These are phyloP conservation scores for Aspergillus bridgeri DNA, from an alignment of 495 filamentous ascomycete species.

Conservation along the genomic window DNA sequence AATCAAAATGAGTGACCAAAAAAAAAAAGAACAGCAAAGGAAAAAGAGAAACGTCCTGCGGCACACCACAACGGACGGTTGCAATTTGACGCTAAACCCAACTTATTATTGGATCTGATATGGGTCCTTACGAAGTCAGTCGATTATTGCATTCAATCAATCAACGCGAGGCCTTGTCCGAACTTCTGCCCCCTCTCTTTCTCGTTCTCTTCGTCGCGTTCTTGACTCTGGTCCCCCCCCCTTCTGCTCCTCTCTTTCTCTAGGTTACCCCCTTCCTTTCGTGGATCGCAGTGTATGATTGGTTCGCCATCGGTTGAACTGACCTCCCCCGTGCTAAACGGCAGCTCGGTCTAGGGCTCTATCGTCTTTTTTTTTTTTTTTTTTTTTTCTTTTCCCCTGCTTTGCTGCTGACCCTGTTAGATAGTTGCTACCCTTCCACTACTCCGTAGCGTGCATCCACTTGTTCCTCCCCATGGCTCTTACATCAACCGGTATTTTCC, in stretches of 20 bases:
- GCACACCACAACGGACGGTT: constrained; percentile 32
- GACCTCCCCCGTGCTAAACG: not conserved
- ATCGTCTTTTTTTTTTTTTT: not conserved
- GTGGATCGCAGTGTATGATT: not conserved
- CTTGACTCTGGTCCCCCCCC: constrained; percentile 1
- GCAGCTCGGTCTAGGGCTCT: constrained; percentile 11
- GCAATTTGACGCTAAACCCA: constrained; percentile 36
- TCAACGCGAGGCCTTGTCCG: constrained; percentile 23
- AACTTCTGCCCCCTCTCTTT: constrained; percentile 13
- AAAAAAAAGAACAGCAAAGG: constrained; percentile 6
- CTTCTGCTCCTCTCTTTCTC: constrained; percentile 5
- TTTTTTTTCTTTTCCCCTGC: not conserved
- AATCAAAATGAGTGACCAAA: constrained; percentile 5
- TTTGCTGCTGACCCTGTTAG: constrained; percentile 8
- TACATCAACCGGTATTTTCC: constrained; percentile 43
- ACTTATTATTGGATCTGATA: constrained; percentile 42
- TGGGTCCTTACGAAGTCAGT: constrained; percentile 30
- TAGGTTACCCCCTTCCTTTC: constrained; percentile 14
- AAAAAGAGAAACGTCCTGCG: constrained; percentile 7
- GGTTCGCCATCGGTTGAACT: not conserved
- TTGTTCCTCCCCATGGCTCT: constrained; percentile 37
- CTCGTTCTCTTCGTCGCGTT: not conserved
- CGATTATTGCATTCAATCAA: constrained; percentile 10
- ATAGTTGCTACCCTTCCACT: constrained; percentile 23
- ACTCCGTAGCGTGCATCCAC: constrained; percentile 38